Base-by-base conservation (phyloP, 352 stramenopile species). In the Pythium aristosporum region DNA sequence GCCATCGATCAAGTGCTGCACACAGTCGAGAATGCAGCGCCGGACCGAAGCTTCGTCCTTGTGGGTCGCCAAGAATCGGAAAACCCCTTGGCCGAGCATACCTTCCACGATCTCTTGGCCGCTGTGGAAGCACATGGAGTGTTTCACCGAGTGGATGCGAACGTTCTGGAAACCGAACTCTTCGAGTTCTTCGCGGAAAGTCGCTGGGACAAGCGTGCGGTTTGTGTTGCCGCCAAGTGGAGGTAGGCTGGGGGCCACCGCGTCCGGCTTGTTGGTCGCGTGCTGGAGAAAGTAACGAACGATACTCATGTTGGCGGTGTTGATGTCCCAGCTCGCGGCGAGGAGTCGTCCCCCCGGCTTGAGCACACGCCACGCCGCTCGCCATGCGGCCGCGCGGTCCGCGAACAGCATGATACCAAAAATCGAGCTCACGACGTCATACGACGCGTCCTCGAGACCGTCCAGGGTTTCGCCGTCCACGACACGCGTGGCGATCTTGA, bases 341-440 rank as follows among this genome's bases (percentile, higher is more conserved):
- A 73, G 20, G 1, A 71, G 23, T 1, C 46, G 50, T 2, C 65
- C 65, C 5, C 32, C 50, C 3, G 65, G 65, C 20, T 51, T 61
- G 5, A 71, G 37, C 23, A 71, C 65, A 16, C 65, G 65, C 34
- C 20, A 36, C 3, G 57, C 65, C 2, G 57, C 59, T 11, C 16
- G 16, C 65, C 65, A 71, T 15, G 58, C 65, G 6, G 52, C 44
- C n/a, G n/a, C 37, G 6, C 65, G 65, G 43, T 71, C 51, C 0
- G 57, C 25, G 41, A 67, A 71, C 23, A 71, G 25, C 30, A 59
- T 64, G 7, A 63, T 32, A 15, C 65, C 65, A 57, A 71, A 71
- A 39, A 57, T 51, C 25, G 65, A 71, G 20, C 13, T 48, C 12
- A 71, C 65, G 2, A 59, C 43, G 37, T 71, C 65, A 52, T 67